These are phyloP conservation scores for Backusella tarrabulga DNA, from an alignment of 192 early-diverging fungal species.

Conservation along the genomic window DNA sequence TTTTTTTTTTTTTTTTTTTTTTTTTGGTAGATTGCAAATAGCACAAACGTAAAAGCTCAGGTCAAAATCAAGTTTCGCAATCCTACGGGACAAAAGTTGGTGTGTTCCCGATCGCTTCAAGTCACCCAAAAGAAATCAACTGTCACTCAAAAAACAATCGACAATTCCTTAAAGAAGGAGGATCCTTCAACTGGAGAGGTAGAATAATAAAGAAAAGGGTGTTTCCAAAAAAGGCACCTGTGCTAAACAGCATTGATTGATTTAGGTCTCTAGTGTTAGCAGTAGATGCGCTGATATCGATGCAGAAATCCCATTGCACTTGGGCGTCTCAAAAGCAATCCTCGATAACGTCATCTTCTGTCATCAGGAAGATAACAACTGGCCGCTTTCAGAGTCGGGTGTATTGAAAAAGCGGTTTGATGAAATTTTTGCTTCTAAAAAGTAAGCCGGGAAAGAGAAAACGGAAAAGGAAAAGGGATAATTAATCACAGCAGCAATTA, in stretches of 20 bases:
- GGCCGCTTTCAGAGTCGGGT: conserved; percentile 90
- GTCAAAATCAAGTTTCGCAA: conserved; percentile 84
- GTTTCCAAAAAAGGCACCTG: background rate
- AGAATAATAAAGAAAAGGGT: conserved; percentile 2
- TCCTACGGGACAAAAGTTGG: conserved; percentile 69
- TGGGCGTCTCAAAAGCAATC: conserved; percentile 90
- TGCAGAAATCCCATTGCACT: conserved; percentile 73
- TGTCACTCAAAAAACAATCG: conserved; percentile 73
- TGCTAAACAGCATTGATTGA: background rate
- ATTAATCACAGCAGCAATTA: background rate
- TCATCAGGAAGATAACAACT: conserved; percentile 97
- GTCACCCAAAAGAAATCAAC: conserved; percentile 65
- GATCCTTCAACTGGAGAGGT: conserved; percentile 57
- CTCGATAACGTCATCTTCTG: conserved; percentile 99
- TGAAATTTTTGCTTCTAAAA: conserved; percentile 93
- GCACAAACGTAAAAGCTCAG: conserved; percentile 87
- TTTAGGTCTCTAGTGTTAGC: conserved; percentile 63
- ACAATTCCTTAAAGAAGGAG: conserved; percentile 62
- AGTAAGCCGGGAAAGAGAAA: conserved; percentile 43
- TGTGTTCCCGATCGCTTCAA: conserved; percentile 74
- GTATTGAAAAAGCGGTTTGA: conserved; percentile 96
- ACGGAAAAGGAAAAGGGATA: background rate
- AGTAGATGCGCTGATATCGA: conserved; percentile 86
- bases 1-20: background rate
- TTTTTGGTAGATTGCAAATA: conserved; percentile 57